Conservation (phyloP, 2,329 filamentous ascomycete species). For the Ceratocystis variospora region DNA sequence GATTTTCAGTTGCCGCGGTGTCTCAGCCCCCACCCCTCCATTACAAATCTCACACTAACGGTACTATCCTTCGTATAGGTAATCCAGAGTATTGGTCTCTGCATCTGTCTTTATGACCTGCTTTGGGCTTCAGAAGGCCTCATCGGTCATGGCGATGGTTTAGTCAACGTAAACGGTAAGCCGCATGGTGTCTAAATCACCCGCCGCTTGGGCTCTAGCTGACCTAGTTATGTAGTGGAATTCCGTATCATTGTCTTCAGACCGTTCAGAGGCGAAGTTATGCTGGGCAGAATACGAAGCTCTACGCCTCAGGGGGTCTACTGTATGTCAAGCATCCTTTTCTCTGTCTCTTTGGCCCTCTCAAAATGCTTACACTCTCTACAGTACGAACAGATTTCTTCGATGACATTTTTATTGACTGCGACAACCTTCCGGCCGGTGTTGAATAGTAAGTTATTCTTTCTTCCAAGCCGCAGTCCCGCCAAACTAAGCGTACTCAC, state of each 20-base stretch:
- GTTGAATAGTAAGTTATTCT: conserved; percentile 53
- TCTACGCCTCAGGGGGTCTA: conserved; percentile 59
- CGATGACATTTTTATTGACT: conserved; percentile 74
- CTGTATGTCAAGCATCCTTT: conserved; percentile 31
- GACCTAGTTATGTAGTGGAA: conserved; percentile 47
- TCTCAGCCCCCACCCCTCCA: neutral
- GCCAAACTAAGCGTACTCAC: neutral
- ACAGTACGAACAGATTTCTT: conserved; percentile 74
- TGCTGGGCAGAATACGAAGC: conserved; percentile 70
- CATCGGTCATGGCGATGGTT: conserved; percentile 81
- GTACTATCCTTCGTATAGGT: conserved; percentile 35
- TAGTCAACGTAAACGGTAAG: conserved; percentile 85
- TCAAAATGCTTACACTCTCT: conserved; percentile 8
- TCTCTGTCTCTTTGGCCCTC: neutral
- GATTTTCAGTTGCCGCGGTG: too few species aligned
- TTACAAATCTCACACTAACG: neutral
- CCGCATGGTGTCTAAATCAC: neutral
- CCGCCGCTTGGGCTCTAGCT: neutral
- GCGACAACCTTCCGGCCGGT: conserved; percentile 59
- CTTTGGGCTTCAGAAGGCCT: conserved; percentile 80
- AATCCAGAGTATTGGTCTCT: conserved; percentile 87
- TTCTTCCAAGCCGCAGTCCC: neutral
- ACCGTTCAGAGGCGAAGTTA: conserved; percentile 87
- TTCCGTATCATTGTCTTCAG: conserved; percentile 90
- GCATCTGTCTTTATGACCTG: conserved; percentile 84